Base-by-base conservation (phyloP, 768 basidiomycete species). In the Mycena rosella region DNA sequence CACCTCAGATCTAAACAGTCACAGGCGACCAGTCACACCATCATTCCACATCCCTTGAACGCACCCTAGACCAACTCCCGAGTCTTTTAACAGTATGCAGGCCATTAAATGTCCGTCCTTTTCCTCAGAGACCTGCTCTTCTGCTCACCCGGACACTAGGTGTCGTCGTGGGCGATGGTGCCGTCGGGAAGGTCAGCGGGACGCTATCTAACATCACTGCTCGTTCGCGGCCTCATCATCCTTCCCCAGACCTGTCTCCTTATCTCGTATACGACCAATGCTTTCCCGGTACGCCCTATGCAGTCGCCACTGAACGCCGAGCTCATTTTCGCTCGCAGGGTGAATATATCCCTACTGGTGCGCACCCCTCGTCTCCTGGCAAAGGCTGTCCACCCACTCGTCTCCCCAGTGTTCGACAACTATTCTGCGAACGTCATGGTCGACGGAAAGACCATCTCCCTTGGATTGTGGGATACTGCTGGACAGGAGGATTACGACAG, bases 401-500 rank as follows among this genome's bases (percentile, higher is more conserved):
- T 24, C 18, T 52, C 44, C 45, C 27, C 77, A 92, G 98, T 99
- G 44, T 99, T 99, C 79, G 98, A 99, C 84, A 99, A 99, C 84
- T 99, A 98, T 78, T 96, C 95, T 61, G 96, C 96, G 67, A 97
- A 96, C 81, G 96, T 99, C 61, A 96, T 98, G 91, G 98, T 99
- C 52, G 98, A 99, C 75, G 95, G 96, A 73, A 96, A 97, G 86
- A 98, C 98, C 58, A 96, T 99, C 76, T 98, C 96, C 67, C 90
- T 99, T 63, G 97, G 97, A 55, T 85, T 99, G 63, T 99, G 98
- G 98, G 98, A 99, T 87, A 99, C 98, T n/a, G 98, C 98, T 38
- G 98, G 98, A 72, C 98, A 99, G 82, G 98, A 99, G 81, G 97
- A 99, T 84, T 99, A 97, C 78, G 96, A 97, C 83, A 92, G 98